These are phyloP conservation scores for Xylariales sp. DNA, from an alignment of 2,329 filamentous ascomycete genomes.

Conservation along the genomic window DNA sequence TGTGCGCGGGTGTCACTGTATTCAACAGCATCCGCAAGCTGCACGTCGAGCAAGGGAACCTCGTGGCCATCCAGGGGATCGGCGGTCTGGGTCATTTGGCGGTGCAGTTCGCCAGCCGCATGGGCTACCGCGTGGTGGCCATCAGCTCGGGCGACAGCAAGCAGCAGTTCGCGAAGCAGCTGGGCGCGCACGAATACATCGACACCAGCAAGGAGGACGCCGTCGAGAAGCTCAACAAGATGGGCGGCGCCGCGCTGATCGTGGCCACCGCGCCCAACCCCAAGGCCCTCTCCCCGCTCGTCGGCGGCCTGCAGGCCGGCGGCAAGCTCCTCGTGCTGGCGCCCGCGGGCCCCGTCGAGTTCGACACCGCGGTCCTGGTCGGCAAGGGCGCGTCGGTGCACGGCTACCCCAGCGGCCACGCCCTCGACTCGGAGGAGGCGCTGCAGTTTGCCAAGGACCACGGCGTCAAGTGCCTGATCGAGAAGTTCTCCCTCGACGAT, in stretches of 20 bases:
- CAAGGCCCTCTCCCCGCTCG: constrained; percentile 46
- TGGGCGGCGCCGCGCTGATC: constrained; percentile 60
- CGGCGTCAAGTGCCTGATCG: constrained; percentile 59
- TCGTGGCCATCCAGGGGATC: constrained; percentile 62
- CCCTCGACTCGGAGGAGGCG: constrained; percentile 61
- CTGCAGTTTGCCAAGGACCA: constrained; percentile 60
- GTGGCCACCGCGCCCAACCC: constrained; percentile 60
- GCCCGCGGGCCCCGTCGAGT: constrained; percentile 38
- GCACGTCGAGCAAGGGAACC: constrained; percentile 44
- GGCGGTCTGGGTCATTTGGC: constrained; percentile 75
- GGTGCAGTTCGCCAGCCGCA: constrained; percentile 69
- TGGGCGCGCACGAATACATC: constrained; percentile 60
- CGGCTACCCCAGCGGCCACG: constrained; percentile 60
- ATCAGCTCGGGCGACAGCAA: constrained; percentile 64
- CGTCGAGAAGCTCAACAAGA: constrained; percentile 40
- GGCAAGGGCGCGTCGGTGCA: constrained; percentile 54
- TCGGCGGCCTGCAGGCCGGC: constrained; percentile 45
- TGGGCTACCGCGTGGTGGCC: constrained; percentile 71
- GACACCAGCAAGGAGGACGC: constrained; percentile 50
- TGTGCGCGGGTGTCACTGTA: constrained; percentile 63
- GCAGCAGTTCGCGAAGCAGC: constrained; percentile 57
- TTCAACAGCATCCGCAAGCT: constrained; percentile 56
- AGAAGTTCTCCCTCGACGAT: constrained; percentile 57
- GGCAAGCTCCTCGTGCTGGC: constrained; percentile 61
- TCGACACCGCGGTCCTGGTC: constrained; percentile 39